A percentile compares a stretch with the other conserved stretches of the same genome.
phyloP scores from a whole-genome alignment of 306 rosid genomes.

The Mucuna pruriens region DNA sequence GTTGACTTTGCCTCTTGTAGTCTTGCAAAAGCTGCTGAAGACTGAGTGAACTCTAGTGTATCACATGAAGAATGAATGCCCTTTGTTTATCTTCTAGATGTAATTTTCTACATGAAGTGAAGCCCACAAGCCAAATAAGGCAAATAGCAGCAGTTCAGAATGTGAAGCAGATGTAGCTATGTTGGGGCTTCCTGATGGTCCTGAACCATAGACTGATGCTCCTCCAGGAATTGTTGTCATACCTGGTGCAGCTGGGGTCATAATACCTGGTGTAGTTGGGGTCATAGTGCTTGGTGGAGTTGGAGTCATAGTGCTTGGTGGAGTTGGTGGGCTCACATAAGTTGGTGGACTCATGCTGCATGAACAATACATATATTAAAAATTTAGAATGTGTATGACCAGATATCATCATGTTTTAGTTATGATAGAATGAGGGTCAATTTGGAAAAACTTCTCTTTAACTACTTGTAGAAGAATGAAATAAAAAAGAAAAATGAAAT shows the following conservation, averaged over 20 bases:
- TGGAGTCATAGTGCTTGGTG: constrained; percentile 4
- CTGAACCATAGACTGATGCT: constrained; percentile 68
- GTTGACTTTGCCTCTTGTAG: constrained; percentile 43
- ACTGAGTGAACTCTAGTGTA: constrained; percentile 51
- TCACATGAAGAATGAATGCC: constrained; percentile 40
- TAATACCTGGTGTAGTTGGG: constrained; percentile 33
- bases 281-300: constrained; percentile 43
- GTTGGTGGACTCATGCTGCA: constrained; percentile 65
- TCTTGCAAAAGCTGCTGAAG: constrained; percentile 49
- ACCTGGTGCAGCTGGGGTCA: constrained; percentile 53
- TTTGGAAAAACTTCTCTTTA: too few relatives aligned
- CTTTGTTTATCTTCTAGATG: constrained; percentile 49
- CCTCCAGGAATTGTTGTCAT: constrained; percentile 66
- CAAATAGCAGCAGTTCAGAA: constrained; percentile 46
- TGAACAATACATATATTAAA: constrained; percentile 25
- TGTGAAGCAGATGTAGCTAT: constrained; percentile 61
- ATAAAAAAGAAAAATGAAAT: too few relatives aligned
- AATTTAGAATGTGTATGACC: constrained; percentile 24
- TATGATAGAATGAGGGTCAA: neutral
- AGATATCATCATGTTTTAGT: neutral
- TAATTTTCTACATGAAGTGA: constrained; percentile 51
- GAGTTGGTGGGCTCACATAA: constrained; percentile 43
- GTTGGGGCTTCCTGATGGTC: constrained; percentile 77
- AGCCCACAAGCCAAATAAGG: constrained; percentile 53
- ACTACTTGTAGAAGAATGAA: too few relatives aligned